Evolutionary conservation across 805 yeast species (phyloP), one percentile per base, ranked within the genome.

Genomic region (Yamadazyma philogaea): DNA sequence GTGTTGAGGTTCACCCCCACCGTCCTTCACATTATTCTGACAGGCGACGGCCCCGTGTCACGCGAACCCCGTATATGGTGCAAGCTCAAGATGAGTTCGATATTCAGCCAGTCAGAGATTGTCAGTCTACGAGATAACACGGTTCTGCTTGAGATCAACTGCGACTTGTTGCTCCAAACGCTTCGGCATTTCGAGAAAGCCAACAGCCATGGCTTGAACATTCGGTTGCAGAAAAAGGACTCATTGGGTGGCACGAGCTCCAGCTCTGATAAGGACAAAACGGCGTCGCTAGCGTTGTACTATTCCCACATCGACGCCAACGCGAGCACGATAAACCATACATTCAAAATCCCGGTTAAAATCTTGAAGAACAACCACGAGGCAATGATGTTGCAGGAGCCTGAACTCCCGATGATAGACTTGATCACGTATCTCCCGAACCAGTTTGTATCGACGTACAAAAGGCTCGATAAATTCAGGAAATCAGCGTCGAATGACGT

Each of bases 1-100:
- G 74, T 80, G 1, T 63, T 84, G 18, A 63, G 79, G 39, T 79
- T 84, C 61, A 72, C 79, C 1, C 77, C 73, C 3, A 57, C 64
- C 1, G 68, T 68, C 43, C 59, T 84, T 32, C 56, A 67, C 30
- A 69, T 81, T 11, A 74, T 82, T 4, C 78, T 81, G 49, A 69
- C 60, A 14, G 56, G 62, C 43, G 58, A 52, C 19, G 54, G 75
- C 1, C 68, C 75, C 7, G 50, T 71, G 20, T 16, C 40, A 34
- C 64, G 56, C 30, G 84, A 81, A 44, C 87, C 88, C 2, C 87
- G 81, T 47, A 77, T 80, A 2, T 84, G 88, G 87, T 74, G 84
- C 49, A 77, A 76, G 45, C 53, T 83, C 11, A 65, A 72, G 14
- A 68, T 64, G 56, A 40, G 54, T 2, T 61, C 68, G 11, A 55